phyloP scores from a whole-genome alignment of 495 filamentous ascomycete genomes.

The Neurospora discreta region DNA sequence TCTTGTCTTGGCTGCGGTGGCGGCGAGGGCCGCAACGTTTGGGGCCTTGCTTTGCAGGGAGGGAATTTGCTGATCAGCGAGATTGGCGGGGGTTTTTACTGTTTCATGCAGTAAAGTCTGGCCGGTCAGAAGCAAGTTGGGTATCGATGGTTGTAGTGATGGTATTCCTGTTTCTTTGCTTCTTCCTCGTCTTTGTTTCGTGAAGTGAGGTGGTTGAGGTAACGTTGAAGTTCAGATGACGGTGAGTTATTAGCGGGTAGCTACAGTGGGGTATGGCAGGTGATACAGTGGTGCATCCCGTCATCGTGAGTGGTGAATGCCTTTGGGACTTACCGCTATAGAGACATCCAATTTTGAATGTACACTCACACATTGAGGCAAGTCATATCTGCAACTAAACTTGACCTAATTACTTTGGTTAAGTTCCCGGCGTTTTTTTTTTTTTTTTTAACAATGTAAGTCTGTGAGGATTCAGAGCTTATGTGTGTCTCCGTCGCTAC shows the following conservation, averaged over 20 bases:
- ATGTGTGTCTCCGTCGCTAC: background rate
- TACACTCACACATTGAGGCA: no score
- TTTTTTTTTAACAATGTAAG: no score
- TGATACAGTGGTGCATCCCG: no score
- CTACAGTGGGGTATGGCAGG: background rate
- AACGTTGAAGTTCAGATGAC: background rate
- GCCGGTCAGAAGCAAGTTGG: background rate
- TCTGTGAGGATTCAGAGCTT: background rate
- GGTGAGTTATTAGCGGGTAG: background rate
- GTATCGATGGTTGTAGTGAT: background rate
- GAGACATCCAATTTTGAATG: no score
- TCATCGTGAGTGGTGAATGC: no score
- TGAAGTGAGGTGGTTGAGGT: background rate
- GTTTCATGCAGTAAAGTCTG: background rate
- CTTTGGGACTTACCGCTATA: no score
- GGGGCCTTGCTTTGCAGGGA: background rate
- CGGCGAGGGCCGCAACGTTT: background rate
- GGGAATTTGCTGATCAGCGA: background rate
- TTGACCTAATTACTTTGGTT: no score
- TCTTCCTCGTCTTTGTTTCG: background rate
- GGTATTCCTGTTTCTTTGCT: background rate
- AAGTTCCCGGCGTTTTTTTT: no score
- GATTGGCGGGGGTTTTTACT: background rate
- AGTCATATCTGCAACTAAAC: no score
- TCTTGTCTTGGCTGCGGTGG: background rate